phyloP scores from a whole-genome alignment of 495 filamentous ascomycete genomes.

The Thozetella sp. region DNA sequence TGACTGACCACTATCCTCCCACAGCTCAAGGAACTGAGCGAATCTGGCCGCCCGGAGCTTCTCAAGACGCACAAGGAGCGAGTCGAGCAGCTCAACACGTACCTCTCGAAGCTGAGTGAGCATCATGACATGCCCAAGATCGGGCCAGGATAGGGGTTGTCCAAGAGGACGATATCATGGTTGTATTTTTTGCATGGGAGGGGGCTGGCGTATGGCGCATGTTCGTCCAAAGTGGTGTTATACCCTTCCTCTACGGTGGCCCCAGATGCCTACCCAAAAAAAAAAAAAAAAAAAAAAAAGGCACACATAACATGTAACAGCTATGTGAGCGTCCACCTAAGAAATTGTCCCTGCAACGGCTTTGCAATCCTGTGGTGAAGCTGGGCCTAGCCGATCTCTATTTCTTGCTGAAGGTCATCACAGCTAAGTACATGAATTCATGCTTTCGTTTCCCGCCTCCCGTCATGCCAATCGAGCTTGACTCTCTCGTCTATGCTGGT shows the following conservation, averaged over 20 bases:
- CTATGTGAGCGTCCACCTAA: no score
- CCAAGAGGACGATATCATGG: not conserved
- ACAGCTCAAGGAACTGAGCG: constrained; percentile 69
- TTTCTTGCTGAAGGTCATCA: not conserved
- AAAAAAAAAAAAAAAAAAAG: constrained; percentile 1
- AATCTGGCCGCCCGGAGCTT: constrained; percentile 60
- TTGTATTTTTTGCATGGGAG: not conserved
- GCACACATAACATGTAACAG: not conserved
- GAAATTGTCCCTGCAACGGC: no score
- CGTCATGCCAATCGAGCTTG: not conserved
- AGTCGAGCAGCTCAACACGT: constrained; percentile 94
- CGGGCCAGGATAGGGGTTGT: constrained; percentile 61
- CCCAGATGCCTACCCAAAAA: no score
- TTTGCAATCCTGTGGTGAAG: not conserved
- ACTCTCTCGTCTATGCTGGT: not conserved
- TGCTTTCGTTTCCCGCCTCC: not conserved
- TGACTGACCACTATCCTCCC: not conserved
- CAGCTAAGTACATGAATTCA: not conserved
- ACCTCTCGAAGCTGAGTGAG: constrained; percentile 87
- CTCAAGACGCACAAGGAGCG: constrained; percentile 96
- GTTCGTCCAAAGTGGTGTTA: no score
- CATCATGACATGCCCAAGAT: constrained; percentile 98
- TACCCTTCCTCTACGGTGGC: no score
- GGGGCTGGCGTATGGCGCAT: no score
- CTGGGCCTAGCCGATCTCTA: not conserved